Percentiles rank a stretch among this genome's conserved stretches.
Conservation (phyloP, 2,329 filamentous ascomycete genomes). For the Pseudopithomyces chartarum region DNA sequence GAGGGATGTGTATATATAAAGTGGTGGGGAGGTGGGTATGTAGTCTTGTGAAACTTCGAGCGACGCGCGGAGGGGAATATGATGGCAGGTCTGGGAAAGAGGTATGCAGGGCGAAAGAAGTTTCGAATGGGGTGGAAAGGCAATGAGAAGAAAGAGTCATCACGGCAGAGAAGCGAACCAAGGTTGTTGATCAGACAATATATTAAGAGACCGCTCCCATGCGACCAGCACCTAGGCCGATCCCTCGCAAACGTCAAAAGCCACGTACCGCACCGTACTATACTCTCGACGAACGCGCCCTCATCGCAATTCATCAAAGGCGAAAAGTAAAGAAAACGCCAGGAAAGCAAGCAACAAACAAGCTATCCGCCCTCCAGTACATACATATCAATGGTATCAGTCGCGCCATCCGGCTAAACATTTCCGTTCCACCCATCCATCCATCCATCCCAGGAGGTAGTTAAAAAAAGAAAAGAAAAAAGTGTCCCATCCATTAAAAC, state of each 20-base stretch:
- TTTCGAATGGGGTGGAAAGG: too few species aligned
- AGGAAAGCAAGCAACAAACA: not conserved
- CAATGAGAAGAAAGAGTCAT: not conserved
- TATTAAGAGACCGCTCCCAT: not conserved
- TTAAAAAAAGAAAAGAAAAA: not conserved
- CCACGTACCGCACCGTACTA: not conserved
- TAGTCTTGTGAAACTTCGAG: too few species aligned
- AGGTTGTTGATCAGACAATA: not conserved
- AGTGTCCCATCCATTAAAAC: not conserved
- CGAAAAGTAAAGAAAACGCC: not conserved
- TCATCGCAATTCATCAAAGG: not conserved
- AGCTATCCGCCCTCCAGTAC: not conserved
- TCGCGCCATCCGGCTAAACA: not conserved
- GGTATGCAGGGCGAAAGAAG: too few species aligned
- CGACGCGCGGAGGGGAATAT: too few species aligned
- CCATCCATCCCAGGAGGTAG: not conserved
- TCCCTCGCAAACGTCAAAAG: slow-evolving; percentile 1
- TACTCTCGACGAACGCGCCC: not conserved
- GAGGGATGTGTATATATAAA: too few species aligned
- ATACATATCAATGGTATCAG: slow-evolving; percentile 5
- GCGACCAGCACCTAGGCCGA: slow-evolving; percentile 2
- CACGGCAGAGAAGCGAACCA: not conserved
- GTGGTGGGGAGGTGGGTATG: too few species aligned
- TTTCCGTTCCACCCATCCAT: not conserved
- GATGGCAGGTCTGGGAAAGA: too few species aligned